These are phyloP conservation scores for Wallacemonas sp. DNA, from an alignment of 208 protist species.

Conservation along the genomic window DNA sequence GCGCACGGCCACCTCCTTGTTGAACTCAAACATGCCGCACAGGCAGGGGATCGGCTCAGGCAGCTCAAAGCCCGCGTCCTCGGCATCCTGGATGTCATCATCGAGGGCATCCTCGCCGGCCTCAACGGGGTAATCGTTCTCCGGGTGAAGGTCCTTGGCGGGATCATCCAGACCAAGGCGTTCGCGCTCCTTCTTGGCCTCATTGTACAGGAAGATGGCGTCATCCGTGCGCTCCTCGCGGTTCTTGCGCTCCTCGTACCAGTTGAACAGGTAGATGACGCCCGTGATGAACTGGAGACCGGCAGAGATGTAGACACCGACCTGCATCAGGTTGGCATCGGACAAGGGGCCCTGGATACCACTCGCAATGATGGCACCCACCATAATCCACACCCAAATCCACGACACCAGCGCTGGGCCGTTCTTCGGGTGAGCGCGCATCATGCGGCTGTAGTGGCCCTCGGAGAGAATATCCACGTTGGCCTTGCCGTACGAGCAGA, in stretches of 20 bases:
- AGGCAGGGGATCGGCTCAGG: constrained; percentile 26
- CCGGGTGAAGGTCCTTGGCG: constrained; percentile 17
- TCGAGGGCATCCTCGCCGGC: constrained; percentile 1
- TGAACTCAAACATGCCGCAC: constrained; percentile 59
- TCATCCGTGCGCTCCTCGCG: constrained; percentile 51
- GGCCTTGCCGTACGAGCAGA: constrained; percentile 52
- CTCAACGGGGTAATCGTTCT: constrained; percentile 10
- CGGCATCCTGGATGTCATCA: constrained; percentile 13
- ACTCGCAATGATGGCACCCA: constrained; percentile 46
- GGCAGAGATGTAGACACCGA: constrained; percentile 62
- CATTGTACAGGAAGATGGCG: constrained; percentile 28
- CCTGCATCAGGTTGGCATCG: constrained; percentile 42
- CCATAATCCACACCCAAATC: constrained; percentile 63
- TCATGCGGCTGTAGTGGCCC: constrained; percentile 76
- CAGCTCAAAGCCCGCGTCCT: constrained; percentile 22
- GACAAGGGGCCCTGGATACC: constrained; percentile 55
- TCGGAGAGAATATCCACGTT: constrained; percentile 80
- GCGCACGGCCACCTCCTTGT: constrained; percentile 49
- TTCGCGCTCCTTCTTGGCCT: constrained; percentile 33
- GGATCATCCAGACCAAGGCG: constrained; percentile 16
- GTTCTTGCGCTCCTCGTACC: constrained; percentile 68
- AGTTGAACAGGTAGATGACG: constrained; percentile 66
- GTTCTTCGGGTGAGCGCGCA: constrained; percentile 43
- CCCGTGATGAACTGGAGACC: constrained; percentile 50
- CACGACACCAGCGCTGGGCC: constrained; percentile 64